Percentiles rank a stretch among this genome's conserved stretches.
These are phyloP conservation scores for Leishmania aethiopica DNA, from an alignment of 208 protist species.

Conservation along the genomic window DNA sequence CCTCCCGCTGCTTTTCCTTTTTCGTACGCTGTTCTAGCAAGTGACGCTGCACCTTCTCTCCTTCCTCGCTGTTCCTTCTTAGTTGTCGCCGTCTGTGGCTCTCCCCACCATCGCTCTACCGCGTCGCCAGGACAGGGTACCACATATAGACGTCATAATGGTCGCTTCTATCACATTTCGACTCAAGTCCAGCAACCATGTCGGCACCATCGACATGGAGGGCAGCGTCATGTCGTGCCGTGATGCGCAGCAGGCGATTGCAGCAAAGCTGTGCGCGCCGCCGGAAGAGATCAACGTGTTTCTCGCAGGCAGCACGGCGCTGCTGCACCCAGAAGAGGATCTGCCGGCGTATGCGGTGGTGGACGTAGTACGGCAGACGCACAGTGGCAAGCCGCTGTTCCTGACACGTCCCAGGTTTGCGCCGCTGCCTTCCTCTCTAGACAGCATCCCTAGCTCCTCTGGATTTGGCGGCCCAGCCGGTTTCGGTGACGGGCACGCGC, in stretches of 20 bases:
- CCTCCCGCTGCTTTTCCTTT: background rate
- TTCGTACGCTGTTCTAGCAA: background rate
- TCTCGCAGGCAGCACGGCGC: conserved; percentile 61
- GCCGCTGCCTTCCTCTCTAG: background rate
- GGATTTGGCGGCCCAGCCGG: background rate
- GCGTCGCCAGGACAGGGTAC: background rate
- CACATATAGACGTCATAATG: conserved; percentile 20
- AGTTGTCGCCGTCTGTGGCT: background rate
- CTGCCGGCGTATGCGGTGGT: conserved; percentile 77
- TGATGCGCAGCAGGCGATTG: conserved; percentile 75
- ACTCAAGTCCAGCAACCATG: conserved; percentile 76
- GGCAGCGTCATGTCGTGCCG: conserved; percentile 67
- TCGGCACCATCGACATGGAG: conserved; percentile 78
- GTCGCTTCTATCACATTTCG: conserved; percentile 83
- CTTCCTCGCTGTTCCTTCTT: background rate
- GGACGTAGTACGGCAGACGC: conserved; percentile 76
- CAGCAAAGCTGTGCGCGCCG: conserved; percentile 61
- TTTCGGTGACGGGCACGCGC: conserved; percentile 20
- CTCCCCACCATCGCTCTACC: background rate
- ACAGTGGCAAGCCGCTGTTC: conserved; percentile 26
- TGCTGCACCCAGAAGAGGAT: conserved; percentile 80
- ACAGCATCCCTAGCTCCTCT: background rate
- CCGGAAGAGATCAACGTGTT: conserved; percentile 83
- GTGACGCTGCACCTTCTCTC: background rate
- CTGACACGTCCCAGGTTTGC: conserved; percentile 18